Evolutionary conservation across 495 filamentous ascomycete species (phyloP).

Genomic region (Ramalina intermedia): DNA sequence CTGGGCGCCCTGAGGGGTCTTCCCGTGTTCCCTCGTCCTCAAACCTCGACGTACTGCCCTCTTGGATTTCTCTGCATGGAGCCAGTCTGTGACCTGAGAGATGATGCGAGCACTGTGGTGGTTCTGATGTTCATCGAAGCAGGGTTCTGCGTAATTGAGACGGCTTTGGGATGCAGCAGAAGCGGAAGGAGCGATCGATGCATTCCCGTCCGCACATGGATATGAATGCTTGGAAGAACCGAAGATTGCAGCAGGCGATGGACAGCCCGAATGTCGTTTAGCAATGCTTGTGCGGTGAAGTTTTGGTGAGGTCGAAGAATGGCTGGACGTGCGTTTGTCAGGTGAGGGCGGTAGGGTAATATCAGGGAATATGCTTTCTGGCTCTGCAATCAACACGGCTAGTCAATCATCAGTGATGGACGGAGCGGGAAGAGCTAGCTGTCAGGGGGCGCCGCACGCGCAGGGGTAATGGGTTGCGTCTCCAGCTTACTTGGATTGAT

Average conservation of each 20-base stretch:
- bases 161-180: slow-evolving; percentile 18
- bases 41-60: slow-evolving; percentile 36
- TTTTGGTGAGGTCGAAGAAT: slow-evolving; percentile 11
- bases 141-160: neutral
- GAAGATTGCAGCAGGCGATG: neutral
- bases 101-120: slow-evolving; percentile 39
- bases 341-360: slow-evolving; percentile 1
- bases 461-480: no score
- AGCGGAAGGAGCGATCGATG: slow-evolving; percentile 11
- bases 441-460: no score
- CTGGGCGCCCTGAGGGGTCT: slow-evolving; percentile 13
- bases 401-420: no score
- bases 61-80: slow-evolving; percentile 60
- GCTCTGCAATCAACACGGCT: slow-evolving; percentile 24
- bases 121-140: slow-evolving; percentile 20
- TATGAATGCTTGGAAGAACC: slow-evolving; percentile 6
- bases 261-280: slow-evolving; percentile 9
- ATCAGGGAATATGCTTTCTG: slow-evolving; percentile 15
- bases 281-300: slow-evolving; percentile 6
- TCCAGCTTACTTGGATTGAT: no score
- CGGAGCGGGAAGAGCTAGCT: no score
- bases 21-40: slow-evolving; percentile 10
- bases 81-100: slow-evolving; percentile 63
- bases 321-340: slow-evolving; percentile 6
- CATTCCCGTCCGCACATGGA: slow-evolving; percentile 4